These are phyloP conservation scores for Ogataea ganodermae DNA, from an alignment of 805 yeast species.

Conservation along the genomic window DNA sequence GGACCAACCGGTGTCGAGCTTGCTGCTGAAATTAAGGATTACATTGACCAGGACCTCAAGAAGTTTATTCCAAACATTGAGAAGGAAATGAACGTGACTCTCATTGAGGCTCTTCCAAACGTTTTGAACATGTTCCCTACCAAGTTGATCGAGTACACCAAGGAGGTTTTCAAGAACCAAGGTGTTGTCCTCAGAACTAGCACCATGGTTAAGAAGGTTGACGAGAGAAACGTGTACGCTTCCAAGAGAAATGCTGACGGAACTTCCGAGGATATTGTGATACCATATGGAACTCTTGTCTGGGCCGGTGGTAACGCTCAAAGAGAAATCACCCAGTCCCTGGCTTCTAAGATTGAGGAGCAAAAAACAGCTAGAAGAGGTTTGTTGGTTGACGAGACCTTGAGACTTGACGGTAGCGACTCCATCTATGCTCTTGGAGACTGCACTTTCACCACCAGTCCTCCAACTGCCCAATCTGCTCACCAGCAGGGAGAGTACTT, in stretches of 20 bases:
- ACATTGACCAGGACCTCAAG: slow-evolving; percentile 83
- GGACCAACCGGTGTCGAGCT: slow-evolving; percentile 98
- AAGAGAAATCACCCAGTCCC: slow-evolving; percentile 67
- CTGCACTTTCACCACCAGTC: slow-evolving; percentile 85
- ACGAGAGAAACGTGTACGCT: slow-evolving; percentile 66
- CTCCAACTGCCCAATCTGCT: slow-evolving; percentile 97
- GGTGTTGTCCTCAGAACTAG: slow-evolving; percentile 75
- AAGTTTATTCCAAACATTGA: slow-evolving; percentile 88
- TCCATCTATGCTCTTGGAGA: slow-evolving; percentile 86
- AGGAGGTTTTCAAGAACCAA: slow-evolving; percentile 64
- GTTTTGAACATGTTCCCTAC: slow-evolving; percentile 74
- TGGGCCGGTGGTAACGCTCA: slow-evolving; percentile 98
- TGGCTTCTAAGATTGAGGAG: slow-evolving; percentile 67
- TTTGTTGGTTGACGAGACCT: slow-evolving; percentile 74
- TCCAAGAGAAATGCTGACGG: slow-evolving; percentile 69
- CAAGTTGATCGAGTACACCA: slow-evolving; percentile 73
- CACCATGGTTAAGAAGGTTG: slow-evolving; percentile 86
- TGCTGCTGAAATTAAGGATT: slow-evolving; percentile 94
- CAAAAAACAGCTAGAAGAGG: slow-evolving; percentile 89
- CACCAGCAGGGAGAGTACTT: slow-evolving; percentile 88
- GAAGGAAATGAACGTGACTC: slow-evolving; percentile 74
- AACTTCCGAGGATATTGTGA: slow-evolving; percentile 49
- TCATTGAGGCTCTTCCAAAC: slow-evolving; percentile 88
- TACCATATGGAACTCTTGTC: slow-evolving; percentile 88
- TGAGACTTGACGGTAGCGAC: slow-evolving; percentile 80